Percentiles rank a stretch among this genome's conserved stretches.
Evolutionary conservation across 2,329 filamentous ascomycete species (phyloP).

Genomic region (Metarhizium robertsii): DNA sequence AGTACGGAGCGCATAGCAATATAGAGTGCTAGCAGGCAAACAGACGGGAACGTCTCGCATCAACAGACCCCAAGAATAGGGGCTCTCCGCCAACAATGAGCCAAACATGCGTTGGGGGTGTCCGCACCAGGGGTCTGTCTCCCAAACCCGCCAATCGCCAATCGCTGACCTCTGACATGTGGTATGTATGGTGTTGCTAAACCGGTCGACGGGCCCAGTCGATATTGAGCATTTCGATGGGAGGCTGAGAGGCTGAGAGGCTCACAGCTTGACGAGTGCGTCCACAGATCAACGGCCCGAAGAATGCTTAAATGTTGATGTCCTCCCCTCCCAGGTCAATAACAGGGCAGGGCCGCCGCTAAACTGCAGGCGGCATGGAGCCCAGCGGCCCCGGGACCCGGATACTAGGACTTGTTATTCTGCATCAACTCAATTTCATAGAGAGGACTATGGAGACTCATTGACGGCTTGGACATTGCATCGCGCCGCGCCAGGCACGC

Average conservation of each 20-base stretch:
- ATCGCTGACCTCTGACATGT: not conserved
- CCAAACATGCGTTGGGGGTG: not conserved
- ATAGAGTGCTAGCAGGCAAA: no score
- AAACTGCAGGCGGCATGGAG: not conserved
- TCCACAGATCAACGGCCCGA: no score
- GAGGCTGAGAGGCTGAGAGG: no score
- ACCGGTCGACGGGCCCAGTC: no score
- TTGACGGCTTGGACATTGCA: not conserved
- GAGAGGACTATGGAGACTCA: not conserved
- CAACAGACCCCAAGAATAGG: not conserved
- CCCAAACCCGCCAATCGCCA: not conserved
- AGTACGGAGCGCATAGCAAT: no score
- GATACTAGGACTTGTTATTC: not conserved
- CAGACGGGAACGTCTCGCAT: no score
- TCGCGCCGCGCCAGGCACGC: no score
- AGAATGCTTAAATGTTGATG: no score
- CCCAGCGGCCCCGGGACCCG: not conserved
- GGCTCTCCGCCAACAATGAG: not conserved
- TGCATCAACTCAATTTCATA: not conserved
- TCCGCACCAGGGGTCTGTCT: not conserved
- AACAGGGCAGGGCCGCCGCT: conserved; percentile 4
- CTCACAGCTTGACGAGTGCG: no score
- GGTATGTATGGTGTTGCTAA: not conserved
- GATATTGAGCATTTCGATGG: no score
- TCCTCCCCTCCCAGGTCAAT: not conserved